Conservation (phyloP, 768 basidiomycete genomes). For the Ephemerocybe angulata region DNA sequence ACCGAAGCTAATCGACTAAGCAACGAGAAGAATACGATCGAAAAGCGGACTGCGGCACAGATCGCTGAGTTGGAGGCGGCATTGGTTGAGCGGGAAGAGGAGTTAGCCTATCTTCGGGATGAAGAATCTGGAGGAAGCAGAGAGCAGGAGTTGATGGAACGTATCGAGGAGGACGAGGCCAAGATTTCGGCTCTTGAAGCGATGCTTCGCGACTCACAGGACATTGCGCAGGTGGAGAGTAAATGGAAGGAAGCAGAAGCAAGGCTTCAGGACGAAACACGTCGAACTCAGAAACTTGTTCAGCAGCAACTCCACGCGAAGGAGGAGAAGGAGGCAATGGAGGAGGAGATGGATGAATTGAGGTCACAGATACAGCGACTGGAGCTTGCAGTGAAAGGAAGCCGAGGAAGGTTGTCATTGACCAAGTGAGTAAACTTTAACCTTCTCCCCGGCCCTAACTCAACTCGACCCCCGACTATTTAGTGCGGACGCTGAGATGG, state of each 20-base stretch:
- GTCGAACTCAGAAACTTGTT: slow-evolving; percentile 38
- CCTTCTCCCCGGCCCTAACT: no score
- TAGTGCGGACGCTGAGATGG: background rate
- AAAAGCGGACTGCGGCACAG: slow-evolving; percentile 42
- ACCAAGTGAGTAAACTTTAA: slow-evolving; percentile 18
- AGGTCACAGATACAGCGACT: slow-evolving; percentile 29
- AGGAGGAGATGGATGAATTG: slow-evolving; percentile 40
- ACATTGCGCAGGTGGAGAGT: slow-evolving; percentile 35
- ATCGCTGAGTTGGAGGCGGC: slow-evolving; percentile 39
- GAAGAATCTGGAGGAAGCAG: slow-evolving; percentile 39
- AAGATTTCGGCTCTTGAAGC: slow-evolving; percentile 58
- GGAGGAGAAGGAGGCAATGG: slow-evolving; percentile 50
- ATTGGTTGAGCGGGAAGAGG: slow-evolving; percentile 58
- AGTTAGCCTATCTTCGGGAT: slow-evolving; percentile 44
- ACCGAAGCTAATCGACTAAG: slow-evolving; percentile 47
- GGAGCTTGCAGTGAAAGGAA: slow-evolving; percentile 23
- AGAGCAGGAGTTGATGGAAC: slow-evolving; percentile 57
- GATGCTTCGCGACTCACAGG: slow-evolving; percentile 39
- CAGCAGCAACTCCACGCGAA: slow-evolving; percentile 42
- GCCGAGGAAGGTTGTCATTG: slow-evolving; percentile 18
- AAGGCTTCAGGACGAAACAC: slow-evolving; percentile 40
- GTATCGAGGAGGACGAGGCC: slow-evolving; percentile 72
- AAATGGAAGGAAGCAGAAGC: slow-evolving; percentile 37
- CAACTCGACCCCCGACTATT: no score
- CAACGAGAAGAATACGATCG: slow-evolving; percentile 57